Percentiles rank a stretch among this genome's conserved stretches.
Evolutionary conservation across 2,329 filamentous ascomycete genomes (phyloP).

Genomic region (Ophidiomyces ophidiicola): DNA sequence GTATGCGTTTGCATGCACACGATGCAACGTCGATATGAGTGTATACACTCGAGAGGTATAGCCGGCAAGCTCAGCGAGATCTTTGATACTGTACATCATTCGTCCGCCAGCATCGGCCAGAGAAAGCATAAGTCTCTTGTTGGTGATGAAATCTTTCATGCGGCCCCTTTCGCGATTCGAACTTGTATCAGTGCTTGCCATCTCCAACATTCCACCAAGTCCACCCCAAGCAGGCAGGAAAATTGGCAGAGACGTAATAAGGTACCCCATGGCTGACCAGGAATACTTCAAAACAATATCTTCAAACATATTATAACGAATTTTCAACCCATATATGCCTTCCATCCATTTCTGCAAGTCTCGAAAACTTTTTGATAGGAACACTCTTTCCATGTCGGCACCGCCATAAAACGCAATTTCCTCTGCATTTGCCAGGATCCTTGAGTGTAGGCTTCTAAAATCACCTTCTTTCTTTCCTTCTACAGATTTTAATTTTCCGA

Average conservation of each 20-base stretch:
- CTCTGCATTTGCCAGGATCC: slow-evolving; percentile 90
- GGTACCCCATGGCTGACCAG: slow-evolving; percentile 95
- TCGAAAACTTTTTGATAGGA: slow-evolving; percentile 82
- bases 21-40: slow-evolving; percentile 83
- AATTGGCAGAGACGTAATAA: slow-evolving; percentile 81
- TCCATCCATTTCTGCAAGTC: slow-evolving; percentile 96
- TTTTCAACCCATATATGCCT: slow-evolving; percentile 92
- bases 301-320: slow-evolving; percentile 96
- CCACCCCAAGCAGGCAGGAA: slow-evolving; percentile 94
- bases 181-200: slow-evolving; percentile 34
- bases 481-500: slow-evolving; percentile 91
- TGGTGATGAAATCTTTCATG: slow-evolving; percentile 98
- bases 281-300: slow-evolving; percentile 97
- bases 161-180: slow-evolving; percentile 62
- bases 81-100: slow-evolving; percentile 99
- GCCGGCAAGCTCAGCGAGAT: slow-evolving; percentile 85
- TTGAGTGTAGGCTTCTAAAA: slow-evolving; percentile 79
- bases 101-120: slow-evolving; percentile 88
- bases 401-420: slow-evolving; percentile 97
- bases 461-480: slow-evolving; percentile 93
- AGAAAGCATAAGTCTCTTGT: slow-evolving; percentile 95
- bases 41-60: slow-evolving; percentile 95
- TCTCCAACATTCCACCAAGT: slow-evolving; percentile 59
- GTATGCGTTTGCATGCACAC: slow-evolving; percentile 85
- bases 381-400: slow-evolving; percentile 85